Evolutionary conservation across 2,329 filamentous ascomycete genomes (phyloP).

Genomic region (Hypomyces rosellus): DNA sequence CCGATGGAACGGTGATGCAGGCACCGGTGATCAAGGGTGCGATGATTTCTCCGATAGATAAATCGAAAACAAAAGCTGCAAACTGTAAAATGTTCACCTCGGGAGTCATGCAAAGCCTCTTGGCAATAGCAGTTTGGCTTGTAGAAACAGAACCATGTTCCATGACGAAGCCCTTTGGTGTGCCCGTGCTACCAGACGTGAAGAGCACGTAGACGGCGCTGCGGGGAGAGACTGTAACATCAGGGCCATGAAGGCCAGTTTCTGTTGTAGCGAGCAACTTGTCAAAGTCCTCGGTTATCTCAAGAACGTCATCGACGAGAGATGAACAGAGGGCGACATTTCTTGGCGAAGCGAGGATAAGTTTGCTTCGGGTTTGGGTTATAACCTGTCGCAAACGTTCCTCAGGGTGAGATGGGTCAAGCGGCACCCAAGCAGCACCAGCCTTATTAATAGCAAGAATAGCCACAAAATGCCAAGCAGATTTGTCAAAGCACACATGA

Average conservation of each 20-base stretch:
- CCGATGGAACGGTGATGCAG: slow-evolving; percentile 13
- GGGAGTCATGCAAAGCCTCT: neutral
- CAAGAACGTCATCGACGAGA: neutral
- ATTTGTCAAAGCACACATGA: slow-evolving; percentile 6
- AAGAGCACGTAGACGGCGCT: slow-evolving; percentile 3
- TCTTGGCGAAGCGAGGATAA: too few species aligned
- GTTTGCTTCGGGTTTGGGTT: too few species aligned
- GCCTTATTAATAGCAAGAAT: slow-evolving; percentile 9
- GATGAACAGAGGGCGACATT: slow-evolving; percentile 2
- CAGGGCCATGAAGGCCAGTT: neutral
- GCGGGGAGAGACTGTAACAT: neutral
- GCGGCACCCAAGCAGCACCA: slow-evolving; percentile 5
- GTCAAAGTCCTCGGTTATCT: neutral
- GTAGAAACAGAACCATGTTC: slow-evolving; percentile 2
- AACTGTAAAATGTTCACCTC: slow-evolving; percentile 10
- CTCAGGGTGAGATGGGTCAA: slow-evolving; percentile 5
- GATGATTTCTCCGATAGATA: slow-evolving; percentile 9
- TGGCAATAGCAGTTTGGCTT: neutral
- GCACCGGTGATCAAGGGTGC: slow-evolving; percentile 3
- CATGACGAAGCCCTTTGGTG: slow-evolving; percentile 6
- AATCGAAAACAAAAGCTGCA: slow-evolving; percentile 13
- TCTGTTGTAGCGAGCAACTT: neutral
- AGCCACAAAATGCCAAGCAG: neutral
- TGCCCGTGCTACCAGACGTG: slow-evolving; percentile 9
- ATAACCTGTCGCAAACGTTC: slow-evolving; percentile 6